A percentile compares a stretch with the other conserved stretches of the same genome.
Evolutionary conservation across 352 stramenopile genomes (phyloP).

Genomic region (Phytopythium montanum): DNA sequence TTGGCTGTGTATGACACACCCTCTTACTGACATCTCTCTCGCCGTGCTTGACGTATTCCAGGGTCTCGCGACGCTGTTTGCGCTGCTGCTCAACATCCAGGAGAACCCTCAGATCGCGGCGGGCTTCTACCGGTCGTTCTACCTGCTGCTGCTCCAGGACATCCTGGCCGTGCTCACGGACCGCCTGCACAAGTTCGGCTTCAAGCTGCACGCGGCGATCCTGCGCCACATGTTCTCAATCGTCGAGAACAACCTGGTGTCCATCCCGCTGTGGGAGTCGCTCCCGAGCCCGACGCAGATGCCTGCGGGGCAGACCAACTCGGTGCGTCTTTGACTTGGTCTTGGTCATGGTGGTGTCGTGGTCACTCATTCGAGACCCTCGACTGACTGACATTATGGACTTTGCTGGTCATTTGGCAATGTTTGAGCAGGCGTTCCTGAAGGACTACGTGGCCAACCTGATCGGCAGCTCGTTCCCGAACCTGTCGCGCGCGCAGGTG

Average conservation of each 20-base stretch:
- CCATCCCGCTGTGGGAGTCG: constrained; percentile 94
- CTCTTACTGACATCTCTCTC: neutral
- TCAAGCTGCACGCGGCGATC: constrained; percentile 98
- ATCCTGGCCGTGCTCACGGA: constrained; percentile 98
- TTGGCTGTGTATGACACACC: neutral
- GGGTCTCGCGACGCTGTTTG: constrained; percentile 95
- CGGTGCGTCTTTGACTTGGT: constrained; percentile 49
- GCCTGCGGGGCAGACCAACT: constrained; percentile 73
- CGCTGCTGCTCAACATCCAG: constrained; percentile 96
- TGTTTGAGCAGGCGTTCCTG: constrained; percentile 68
- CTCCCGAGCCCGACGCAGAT: constrained; percentile 62
- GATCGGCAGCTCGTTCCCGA: constrained; percentile 97
- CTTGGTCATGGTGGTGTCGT: neutral
- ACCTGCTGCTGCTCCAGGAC: constrained; percentile 92
- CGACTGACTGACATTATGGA: neutral
- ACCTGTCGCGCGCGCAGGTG: constrained; percentile 93
- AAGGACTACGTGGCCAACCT: constrained; percentile 97
- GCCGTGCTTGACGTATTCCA: constrained; percentile 13
- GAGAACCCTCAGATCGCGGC: constrained; percentile 93
- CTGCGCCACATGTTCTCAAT: constrained; percentile 98
- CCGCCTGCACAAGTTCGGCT: constrained; percentile 98
- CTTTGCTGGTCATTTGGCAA: constrained; percentile 12
- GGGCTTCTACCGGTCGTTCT: constrained; percentile 98
- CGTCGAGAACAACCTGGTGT: constrained; percentile 95
- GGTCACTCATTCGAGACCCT: neutral